phyloP scores from a whole-genome alignment of 371 early-diverging fungal species.

The Syncephalastrum racemosum region DNA sequence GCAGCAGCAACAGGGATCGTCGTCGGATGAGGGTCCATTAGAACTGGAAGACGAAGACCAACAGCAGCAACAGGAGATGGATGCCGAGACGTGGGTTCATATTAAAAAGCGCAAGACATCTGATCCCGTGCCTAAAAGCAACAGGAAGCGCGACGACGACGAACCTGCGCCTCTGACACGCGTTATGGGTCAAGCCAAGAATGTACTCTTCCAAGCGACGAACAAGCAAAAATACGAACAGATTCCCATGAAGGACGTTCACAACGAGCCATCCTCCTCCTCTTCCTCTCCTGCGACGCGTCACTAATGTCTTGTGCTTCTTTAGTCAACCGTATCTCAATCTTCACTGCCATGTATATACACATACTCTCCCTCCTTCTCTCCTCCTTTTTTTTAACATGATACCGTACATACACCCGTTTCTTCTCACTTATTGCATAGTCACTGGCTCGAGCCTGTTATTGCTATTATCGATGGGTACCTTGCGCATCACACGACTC shows the following conservation, averaged over 20 bases:
- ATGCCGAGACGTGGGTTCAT: slow-evolving; percentile 1
- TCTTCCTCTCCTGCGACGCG: too few relatives aligned
- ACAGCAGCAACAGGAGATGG: slow-evolving; percentile 3
- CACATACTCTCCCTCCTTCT: too few relatives aligned
- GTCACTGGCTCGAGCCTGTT: too few relatives aligned
- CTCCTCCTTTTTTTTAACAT: too few relatives aligned
- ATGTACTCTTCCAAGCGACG: slow-evolving; percentile 24
- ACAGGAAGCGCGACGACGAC: slow-evolving; percentile 11
- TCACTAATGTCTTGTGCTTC: too few relatives aligned
- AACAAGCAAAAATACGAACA: slow-evolving; percentile 35
- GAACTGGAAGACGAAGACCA: slow-evolving; percentile 11
- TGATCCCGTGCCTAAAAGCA: slow-evolving; percentile 8
- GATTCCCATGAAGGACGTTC: slow-evolving; percentile 32
- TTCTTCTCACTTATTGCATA: too few relatives aligned
- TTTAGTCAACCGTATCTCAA: too few relatives aligned
- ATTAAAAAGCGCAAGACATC: slow-evolving; percentile 17
- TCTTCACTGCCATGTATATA: too few relatives aligned
- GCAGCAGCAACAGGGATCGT: slow-evolving; percentile 15
- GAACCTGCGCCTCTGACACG: slow-evolving; percentile 32
- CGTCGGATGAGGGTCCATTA: slow-evolving; percentile 8
- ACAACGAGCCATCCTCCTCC: slow-evolving; percentile 7
- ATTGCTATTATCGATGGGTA: too few relatives aligned
- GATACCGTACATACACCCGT: too few relatives aligned
- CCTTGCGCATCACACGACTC: too few relatives aligned
- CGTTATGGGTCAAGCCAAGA: slow-evolving; percentile 38